A percentile compares a stretch with the other conserved stretches of the same genome.
Evolutionary conservation across 306 rosid species (phyloP).

Genomic region (Vigna trinervia): DNA sequence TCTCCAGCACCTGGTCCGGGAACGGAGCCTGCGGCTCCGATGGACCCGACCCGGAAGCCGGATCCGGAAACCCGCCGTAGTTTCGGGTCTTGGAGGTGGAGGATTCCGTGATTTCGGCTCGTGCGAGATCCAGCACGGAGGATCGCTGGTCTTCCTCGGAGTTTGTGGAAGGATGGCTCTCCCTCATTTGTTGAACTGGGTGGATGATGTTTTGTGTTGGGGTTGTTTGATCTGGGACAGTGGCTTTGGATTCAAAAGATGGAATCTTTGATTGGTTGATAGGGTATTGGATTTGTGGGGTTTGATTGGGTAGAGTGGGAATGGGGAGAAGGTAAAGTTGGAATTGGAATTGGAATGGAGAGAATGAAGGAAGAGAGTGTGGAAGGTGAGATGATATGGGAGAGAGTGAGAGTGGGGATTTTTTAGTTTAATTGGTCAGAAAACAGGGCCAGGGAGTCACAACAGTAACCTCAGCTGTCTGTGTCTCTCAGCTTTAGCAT

Average conservation of each 20-base stretch:
- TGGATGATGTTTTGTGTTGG: not conserved
- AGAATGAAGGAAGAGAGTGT: not conserved
- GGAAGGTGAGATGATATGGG: constrained; percentile 16
- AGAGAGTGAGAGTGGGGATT: constrained; percentile 30
- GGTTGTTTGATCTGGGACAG: constrained; percentile 45
- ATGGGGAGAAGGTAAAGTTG: constrained; percentile 3
- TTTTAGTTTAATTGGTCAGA: constrained; percentile 56
- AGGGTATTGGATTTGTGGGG: constrained; percentile 40
- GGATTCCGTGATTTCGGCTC: constrained; percentile 56
- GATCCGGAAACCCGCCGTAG: constrained; percentile 44
- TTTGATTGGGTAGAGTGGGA: constrained; percentile 30
- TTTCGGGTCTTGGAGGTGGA: constrained; percentile 57
- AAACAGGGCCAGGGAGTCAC: constrained; percentile 48
- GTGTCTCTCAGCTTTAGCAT: constrained; percentile 62
- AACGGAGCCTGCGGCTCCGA: constrained; percentile 50
- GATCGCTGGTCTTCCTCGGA: constrained; percentile 79
- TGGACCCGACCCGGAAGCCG: constrained; percentile 37
- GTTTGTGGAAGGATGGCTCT: constrained; percentile 54
- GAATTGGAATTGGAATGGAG: not conserved
- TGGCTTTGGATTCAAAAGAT: constrained; percentile 29
- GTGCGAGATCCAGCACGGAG: constrained; percentile 64
- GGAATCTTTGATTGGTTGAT: constrained; percentile 44
- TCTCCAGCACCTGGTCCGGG: constrained; percentile 85
- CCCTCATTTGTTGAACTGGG: constrained; percentile 47
- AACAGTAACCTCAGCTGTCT: constrained; percentile 65